Evolutionary conservation across 768 basidiomycete species (phyloP).

Genomic region (Trametes coccinea): DNA sequence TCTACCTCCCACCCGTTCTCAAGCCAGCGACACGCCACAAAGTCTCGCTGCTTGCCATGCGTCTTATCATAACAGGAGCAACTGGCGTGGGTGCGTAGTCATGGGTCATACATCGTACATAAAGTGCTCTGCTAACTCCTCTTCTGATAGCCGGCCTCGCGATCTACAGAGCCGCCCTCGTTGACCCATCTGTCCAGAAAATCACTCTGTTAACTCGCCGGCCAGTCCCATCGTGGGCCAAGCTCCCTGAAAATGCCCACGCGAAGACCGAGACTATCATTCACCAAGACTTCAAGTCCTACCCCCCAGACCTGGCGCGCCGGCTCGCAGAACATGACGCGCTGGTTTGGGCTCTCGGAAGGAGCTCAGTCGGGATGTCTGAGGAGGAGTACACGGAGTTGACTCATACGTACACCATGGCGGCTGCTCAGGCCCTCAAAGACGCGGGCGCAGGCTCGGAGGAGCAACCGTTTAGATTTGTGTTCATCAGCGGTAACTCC

Average conservation of each 20-base stretch:
- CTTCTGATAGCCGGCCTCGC: conserved; percentile 35
- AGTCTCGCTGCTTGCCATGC: conserved; percentile 21
- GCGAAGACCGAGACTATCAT: conserved; percentile 35
- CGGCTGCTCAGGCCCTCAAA: conserved; percentile 33
- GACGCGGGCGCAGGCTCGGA: conserved; percentile 30
- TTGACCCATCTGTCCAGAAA: conserved; percentile 30
- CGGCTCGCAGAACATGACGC: conserved; percentile 37
- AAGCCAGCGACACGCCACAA: too few relatives aligned
- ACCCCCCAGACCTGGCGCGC: conserved; percentile 32
- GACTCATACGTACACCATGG: conserved; percentile 39
- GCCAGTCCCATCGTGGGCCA: conserved; percentile 35
- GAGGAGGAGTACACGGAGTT: conserved; percentile 37
- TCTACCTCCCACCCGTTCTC: too few relatives aligned
- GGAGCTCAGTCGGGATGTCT: conserved; percentile 28
- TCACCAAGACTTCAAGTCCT: conserved; percentile 36
- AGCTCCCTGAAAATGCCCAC: conserved; percentile 28
- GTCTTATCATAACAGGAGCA: conserved; percentile 35
- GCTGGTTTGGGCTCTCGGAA: conserved; percentile 41
- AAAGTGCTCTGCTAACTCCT: neutral
- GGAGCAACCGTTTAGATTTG: conserved; percentile 38
- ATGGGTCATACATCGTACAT: neutral
- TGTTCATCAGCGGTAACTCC: conserved; percentile 40
- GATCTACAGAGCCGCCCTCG: conserved; percentile 35
- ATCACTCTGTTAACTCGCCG: conserved; percentile 39
- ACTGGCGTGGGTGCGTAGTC: conserved; percentile 35